These are phyloP conservation scores for Penicillium argentinense DNA, from an alignment of 495 filamentous ascomycete genomes.

Conservation along the genomic window DNA sequence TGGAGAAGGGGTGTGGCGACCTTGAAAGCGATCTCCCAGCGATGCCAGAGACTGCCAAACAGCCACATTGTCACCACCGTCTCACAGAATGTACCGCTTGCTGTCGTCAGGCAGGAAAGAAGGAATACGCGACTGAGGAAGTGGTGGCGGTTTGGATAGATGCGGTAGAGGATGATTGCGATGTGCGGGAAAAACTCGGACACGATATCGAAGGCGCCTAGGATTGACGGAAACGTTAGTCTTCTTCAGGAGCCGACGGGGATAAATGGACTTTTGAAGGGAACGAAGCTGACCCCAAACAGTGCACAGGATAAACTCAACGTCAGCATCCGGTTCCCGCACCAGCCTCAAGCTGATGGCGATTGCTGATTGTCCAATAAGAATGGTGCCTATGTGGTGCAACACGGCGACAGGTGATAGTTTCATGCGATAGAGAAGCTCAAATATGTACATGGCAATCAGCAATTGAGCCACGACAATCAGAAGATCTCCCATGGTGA, in stretches of 20 bases:
- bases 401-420: constrained; percentile 43
- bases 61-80: constrained; percentile 50
- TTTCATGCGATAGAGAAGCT: constrained; percentile 45
- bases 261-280: no score
- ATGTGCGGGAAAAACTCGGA: constrained; percentile 51
- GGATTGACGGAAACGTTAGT: no score
- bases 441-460: constrained; percentile 50
- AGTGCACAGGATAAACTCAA: constrained; percentile 49
- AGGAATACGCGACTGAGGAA: constrained; percentile 46
- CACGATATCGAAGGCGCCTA: constrained; percentile 51
- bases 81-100: constrained; percentile 42
- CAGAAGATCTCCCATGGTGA: constrained; percentile 44
- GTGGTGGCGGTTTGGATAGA: constrained; percentile 36
- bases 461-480: constrained; percentile 45
- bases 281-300: constrained; percentile 46
- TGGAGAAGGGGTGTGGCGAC: constrained; percentile 50
- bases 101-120: constrained; percentile 38
- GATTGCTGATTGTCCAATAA: constrained; percentile 48
- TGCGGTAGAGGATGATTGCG: constrained; percentile 49
- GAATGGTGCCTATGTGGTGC: constrained; percentile 47
- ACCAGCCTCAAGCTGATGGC: constrained; percentile 40
- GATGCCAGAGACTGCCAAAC: constrained; percentile 46
- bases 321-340: constrained; percentile 43
- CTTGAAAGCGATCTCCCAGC: constrained; percentile 50
- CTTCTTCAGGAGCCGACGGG: no score